Evolutionary conservation across 257 asterid species (phyloP), one percentile per base, ranked within the genome.

Genomic region (Henckelia pumila): DNA sequence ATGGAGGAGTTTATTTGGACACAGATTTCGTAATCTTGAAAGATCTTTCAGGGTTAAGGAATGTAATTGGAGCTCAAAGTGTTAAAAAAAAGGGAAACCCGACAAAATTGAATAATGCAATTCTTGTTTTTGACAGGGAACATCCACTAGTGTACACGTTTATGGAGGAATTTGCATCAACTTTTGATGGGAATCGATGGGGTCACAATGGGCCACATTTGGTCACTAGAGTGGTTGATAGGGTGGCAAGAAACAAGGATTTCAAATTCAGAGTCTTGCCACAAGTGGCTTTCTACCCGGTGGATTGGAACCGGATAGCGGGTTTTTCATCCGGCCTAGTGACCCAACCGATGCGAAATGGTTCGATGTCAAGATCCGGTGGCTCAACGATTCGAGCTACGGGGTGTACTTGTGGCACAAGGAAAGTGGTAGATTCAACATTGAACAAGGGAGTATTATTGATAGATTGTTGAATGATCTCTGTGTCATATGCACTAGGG

Each of bases 361-460:
- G 97, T 77, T 76, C 64, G 67, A 63, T 13, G 80, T 78, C 1
- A 84, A 84, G 84, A 62, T 80, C 33, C 59, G 66, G 5, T 84
- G 76, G 61, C 74, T 88, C 0, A 69, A 4, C 59, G 61, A 40
- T 65, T 75, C 65, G 33, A 76, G 78, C 14, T 86, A 82, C 52
- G 96, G 93, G 28, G 78, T 91, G 32, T 95, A 91, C 71, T 66
- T 91, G 78, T 91, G 97, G 97, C 86, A 88, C 57, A 85, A 71
- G 40, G 73, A 67, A 58, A 88, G 82, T 71, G 79, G 75, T 0
- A 59, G 44, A 52, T 33, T 78, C 19, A 68, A 53, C 74, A 86
- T 91, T 80, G 96, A 85, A 76, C 77, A 85, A 64, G 96, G 96
- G 20, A 91, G 97, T 50, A 73, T 88, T 32, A 61, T 86, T 21